Percentiles rank a stretch among this genome's conserved stretches.
Evolutionary conservation across 2,329 filamentous ascomycete genomes (phyloP).

Genomic region (Lachnum nothofagi): DNA sequence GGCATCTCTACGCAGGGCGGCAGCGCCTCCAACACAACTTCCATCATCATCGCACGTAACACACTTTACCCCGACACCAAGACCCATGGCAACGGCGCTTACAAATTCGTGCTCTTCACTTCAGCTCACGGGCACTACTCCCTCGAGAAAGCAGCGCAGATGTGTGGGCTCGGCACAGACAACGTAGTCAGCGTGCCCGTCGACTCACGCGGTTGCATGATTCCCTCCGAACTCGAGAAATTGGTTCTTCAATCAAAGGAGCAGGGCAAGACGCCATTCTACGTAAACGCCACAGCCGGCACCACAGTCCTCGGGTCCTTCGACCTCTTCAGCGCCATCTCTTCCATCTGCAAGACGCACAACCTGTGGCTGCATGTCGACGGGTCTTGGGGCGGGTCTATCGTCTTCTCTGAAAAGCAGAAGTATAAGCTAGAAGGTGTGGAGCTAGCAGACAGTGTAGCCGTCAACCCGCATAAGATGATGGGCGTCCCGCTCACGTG

Average conservation of each 20-base stretch:
- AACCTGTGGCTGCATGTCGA: constrained; percentile 91
- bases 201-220: constrained; percentile 68
- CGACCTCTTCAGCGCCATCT: constrained; percentile 70
- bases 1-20: constrained; percentile 73
- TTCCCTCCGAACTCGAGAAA: constrained; percentile 57
- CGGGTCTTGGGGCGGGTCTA: constrained; percentile 82
- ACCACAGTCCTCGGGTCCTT: constrained; percentile 90
- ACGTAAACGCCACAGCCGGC: constrained; percentile 91
- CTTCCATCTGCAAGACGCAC: constrained; percentile 63
- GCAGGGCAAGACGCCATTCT: constrained; percentile 76
- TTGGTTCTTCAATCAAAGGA: constrained; percentile 56
- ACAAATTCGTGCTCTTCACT: constrained; percentile 78
- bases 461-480: constrained; percentile 97
- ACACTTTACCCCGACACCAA: constrained; percentile 77
- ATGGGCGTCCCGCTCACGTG: constrained; percentile 85
- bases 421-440: constrained; percentile 62
- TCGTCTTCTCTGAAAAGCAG: constrained; percentile 67
- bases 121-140: constrained; percentile 89
- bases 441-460: constrained; percentile 72
- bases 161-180: constrained; percentile 73
- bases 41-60: constrained; percentile 83
- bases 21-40: constrained; percentile 76
- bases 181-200: constrained; percentile 72
- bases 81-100: constrained; percentile 58
- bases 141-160: constrained; percentile 89